Evolutionary conservation across 2,329 filamentous ascomycete genomes (phyloP).

Genomic region (Aureobasidium subglaciale): DNA sequence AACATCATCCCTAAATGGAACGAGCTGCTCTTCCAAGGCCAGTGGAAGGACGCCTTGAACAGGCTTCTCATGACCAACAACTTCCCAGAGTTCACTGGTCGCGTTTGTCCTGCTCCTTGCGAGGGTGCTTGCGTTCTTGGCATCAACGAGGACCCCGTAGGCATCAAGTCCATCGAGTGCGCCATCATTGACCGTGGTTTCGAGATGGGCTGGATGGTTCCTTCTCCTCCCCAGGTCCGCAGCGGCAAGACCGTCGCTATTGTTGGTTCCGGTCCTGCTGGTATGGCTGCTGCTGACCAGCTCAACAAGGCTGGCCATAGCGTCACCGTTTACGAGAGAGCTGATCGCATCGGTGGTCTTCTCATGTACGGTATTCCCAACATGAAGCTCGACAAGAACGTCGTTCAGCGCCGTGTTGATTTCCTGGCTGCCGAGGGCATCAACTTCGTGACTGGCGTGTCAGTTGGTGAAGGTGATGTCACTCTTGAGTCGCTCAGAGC

Average conservation of each 20-base stretch:
- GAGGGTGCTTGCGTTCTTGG: slow-evolving; percentile 93
- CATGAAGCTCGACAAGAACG: slow-evolving; percentile 98
- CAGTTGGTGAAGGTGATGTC: slow-evolving; percentile 65
- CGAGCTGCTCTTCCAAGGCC: slow-evolving; percentile 64
- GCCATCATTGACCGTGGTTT: slow-evolving; percentile 97
- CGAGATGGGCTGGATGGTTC: slow-evolving; percentile 97
- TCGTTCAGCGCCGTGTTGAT: slow-evolving; percentile 90
- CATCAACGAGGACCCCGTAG: slow-evolving; percentile 94
- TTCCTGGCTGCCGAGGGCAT: slow-evolving; percentile 90
- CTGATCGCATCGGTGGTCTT: slow-evolving; percentile 82
- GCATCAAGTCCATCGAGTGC: slow-evolving; percentile 97
- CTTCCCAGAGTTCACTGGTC: slow-evolving; percentile 95
- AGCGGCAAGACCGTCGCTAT: slow-evolving; percentile 84
- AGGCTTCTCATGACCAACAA: slow-evolving; percentile 94
- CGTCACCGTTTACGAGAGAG: slow-evolving; percentile 87
- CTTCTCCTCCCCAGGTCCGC: slow-evolving; percentile 66
- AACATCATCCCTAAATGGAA: slow-evolving; percentile 99
- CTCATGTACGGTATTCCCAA: slow-evolving; percentile 99
- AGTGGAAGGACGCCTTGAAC: slow-evolving; percentile 90
- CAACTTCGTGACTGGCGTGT: slow-evolving; percentile 68
- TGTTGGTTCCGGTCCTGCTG: slow-evolving; percentile 86
- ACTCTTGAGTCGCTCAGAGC: slow-evolving; percentile 65
- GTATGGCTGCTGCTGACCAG: slow-evolving; percentile 85
- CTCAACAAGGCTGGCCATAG: slow-evolving; percentile 85
- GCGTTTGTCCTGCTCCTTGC: slow-evolving; percentile 92